Evolutionary conservation across 2,329 filamentous ascomycete genomes (phyloP), one percentile per base, ranked within the genome.

Genomic region (Xylogone sp.): DNA sequence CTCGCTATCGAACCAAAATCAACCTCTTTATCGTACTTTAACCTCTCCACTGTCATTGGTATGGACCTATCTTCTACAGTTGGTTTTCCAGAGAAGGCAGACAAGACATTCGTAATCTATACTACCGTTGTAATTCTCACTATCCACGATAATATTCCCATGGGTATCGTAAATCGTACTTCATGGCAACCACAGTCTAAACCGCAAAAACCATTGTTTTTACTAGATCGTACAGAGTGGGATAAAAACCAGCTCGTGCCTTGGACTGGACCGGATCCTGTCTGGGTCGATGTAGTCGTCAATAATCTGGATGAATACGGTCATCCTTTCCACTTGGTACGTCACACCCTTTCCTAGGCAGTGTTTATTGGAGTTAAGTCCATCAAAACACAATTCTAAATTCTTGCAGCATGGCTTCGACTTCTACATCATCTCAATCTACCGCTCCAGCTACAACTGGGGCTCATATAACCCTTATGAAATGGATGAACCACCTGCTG

Each of bases 231-330:
- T 4, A 21, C 24, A 7, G 18, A 45, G 6, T 63, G 61, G 61
- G 54, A 63, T 46, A 39, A 9, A 6, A 52, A 59, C 46, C 61
- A 63, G 42, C 56, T 63, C 3, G 56, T 60, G 8, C 55, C 59
- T 5, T 60, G 58, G 59, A 63, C 60, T 0, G 61, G 60, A 2
- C 1, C 22, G 16, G 46, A 53, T 42, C 50, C 58, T 0, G 54
- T 29, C 0, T 63, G 61, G 60, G 58, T 62, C 10, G 61, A 63
- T 29, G 49, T 62, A 7, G 57, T 58, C 1, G 57, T 63, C 48
- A 63, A 63, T 53, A 63, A 63, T 43, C 45, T 63, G 19, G 61
- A 62, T 29, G 57, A 53, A 2, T 53, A 57, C n/a, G 59, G 58
- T 3, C 61, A 63, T 34, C 56, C 61, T 1, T 63, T 63, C 39